Conservation (phyloP, 495 filamentous ascomycete genomes). For the Margaritispora aquatica region DNA sequence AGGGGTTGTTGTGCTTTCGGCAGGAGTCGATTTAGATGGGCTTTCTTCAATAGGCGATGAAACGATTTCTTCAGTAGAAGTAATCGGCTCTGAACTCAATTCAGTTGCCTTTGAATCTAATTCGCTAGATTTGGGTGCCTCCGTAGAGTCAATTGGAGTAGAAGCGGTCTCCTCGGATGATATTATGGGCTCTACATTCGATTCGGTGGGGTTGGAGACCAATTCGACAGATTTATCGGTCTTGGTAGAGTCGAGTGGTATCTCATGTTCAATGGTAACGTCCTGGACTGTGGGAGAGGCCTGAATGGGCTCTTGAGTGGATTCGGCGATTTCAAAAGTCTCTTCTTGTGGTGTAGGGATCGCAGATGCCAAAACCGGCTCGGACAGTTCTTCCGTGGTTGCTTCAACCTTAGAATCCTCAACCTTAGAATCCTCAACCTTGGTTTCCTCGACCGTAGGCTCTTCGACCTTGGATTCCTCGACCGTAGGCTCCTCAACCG, state of each 20-base stretch:
- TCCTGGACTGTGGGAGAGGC: too few species aligned
- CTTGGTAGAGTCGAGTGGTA: neutral
- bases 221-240: neutral
- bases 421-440: neutral
- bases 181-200: neutral
- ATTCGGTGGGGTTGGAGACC: neutral
- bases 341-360: conserved; percentile 1
- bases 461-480: neutral
- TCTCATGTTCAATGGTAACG: too few species aligned
- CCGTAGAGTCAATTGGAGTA: neutral
- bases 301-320: conserved; percentile 3
- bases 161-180: neutral
- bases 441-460: neutral
- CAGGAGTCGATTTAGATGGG: neutral
- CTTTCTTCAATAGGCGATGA: neutral
- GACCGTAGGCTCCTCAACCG: neutral
- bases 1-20: neutral
- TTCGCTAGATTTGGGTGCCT: neutral
- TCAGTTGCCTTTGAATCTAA: neutral
- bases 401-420: neutral
- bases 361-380: neutral
- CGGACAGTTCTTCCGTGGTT: neutral
- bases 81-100: neutral
- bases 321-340: conserved; percentile 7
- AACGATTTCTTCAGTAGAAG: neutral